Evolutionary conservation across 768 basidiomycete genomes (phyloP).

Genomic region (Phanerodontia chrysosporium): DNA sequence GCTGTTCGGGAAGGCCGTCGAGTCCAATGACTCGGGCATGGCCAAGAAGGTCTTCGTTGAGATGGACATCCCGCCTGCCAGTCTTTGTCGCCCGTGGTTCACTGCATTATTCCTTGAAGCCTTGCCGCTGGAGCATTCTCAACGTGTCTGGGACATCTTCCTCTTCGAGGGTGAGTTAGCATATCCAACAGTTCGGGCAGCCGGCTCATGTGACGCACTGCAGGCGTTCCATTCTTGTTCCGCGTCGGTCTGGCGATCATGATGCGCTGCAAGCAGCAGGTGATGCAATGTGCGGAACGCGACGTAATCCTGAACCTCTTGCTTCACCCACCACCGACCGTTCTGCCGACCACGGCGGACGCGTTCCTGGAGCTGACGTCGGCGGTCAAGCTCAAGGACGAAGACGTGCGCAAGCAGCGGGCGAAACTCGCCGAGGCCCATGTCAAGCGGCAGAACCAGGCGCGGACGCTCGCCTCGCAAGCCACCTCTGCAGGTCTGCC

Average conservation of each 20-base stretch:
- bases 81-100: conserved; percentile 70
- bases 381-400: conserved; percentile 73
- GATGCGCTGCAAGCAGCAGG: conserved; percentile 51
- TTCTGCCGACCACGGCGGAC: conserved; percentile 58
- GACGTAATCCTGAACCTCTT: conserved; percentile 47
- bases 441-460: conserved; percentile 53
- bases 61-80: conserved; percentile 52
- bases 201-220: background rate
- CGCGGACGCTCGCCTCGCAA: conserved; percentile 17
- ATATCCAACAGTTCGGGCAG: background rate
- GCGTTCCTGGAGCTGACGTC: conserved; percentile 56
- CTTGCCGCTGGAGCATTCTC: conserved; percentile 60
- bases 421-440: conserved; percentile 66
- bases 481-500: background rate
- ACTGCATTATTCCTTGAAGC: conserved; percentile 64
- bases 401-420: conserved; percentile 72
- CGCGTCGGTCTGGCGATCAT: conserved; percentile 70
- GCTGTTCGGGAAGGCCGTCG: conserved; percentile 68
- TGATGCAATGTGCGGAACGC: conserved; percentile 49
- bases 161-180: conserved; percentile 63
- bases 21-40: conserved; percentile 51
- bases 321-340: conserved; percentile 43
- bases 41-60: conserved; percentile 66
- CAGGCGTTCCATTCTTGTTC: conserved; percentile 70
- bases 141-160: conserved; percentile 81